Percentiles rank a stretch among this genome's conserved stretches.
Conservation (phyloP, 2,329 filamentous ascomycete genomes). For the Fusarium tjaetaba region DNA sequence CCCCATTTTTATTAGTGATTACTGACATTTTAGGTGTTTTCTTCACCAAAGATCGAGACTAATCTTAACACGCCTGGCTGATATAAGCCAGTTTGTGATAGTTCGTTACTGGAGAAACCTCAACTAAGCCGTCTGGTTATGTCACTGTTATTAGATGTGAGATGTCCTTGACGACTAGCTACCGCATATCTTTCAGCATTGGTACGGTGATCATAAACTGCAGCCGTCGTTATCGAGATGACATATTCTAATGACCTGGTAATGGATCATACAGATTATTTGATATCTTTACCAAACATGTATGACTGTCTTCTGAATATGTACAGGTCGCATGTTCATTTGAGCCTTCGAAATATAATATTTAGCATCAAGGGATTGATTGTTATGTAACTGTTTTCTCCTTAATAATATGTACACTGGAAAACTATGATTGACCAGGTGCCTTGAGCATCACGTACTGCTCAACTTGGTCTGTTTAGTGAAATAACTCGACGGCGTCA, state of each 20-base stretch:
- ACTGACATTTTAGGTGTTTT: not conserved
- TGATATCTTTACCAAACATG: not conserved
- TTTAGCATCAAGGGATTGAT: not conserved
- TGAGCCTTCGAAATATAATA: not conserved
- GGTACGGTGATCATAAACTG: not conserved
- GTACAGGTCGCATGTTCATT: no score
- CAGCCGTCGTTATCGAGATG: not conserved
- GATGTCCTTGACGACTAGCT: not conserved
- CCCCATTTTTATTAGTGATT: conserved; percentile 26
- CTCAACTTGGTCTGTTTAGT: conserved; percentile 9
- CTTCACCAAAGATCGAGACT: not conserved
- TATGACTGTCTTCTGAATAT: not conserved
- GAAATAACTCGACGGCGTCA: conserved; percentile 43
- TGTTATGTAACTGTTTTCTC: conserved; percentile 9
- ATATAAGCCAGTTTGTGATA: conserved; percentile 36
- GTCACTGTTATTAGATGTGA: not conserved
- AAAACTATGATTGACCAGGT: not conserved
- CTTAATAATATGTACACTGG: conserved; percentile 37
- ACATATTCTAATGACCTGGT: not conserved
- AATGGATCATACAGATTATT: not conserved
- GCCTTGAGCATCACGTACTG: not conserved
- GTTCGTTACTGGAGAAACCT: not conserved
- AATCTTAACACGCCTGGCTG: conserved; percentile 33
- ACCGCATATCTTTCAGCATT: not conserved
- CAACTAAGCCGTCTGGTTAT: not conserved